phyloP scores from a whole-genome alignment of 148 eudicot species.

The Chenopodium berlandieri region DNA sequence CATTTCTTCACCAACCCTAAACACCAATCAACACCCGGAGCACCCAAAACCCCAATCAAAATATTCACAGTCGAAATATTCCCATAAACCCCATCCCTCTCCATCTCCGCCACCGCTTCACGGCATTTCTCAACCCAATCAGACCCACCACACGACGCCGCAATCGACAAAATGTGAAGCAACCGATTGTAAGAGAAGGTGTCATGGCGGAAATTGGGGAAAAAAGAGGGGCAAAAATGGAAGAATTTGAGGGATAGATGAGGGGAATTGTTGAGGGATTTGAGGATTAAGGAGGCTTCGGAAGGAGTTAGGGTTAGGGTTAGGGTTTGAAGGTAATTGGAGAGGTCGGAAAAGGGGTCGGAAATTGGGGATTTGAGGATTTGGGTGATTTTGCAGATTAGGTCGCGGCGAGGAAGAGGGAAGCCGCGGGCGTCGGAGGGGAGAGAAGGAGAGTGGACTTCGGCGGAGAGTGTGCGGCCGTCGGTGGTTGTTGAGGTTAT shows the following conservation, averaged over 20 bases:
- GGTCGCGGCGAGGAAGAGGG: constrained; percentile 82
- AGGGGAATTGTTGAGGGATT: constrained; percentile 50
- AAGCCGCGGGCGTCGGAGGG: constrained; percentile 63
- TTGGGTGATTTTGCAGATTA: constrained; percentile 57
- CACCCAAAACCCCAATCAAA: constrained; percentile 66
- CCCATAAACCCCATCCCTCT: constrained; percentile 44
- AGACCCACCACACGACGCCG: constrained; percentile 28
- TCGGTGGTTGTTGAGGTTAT: constrained; percentile 42
- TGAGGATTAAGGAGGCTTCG: constrained; percentile 75
- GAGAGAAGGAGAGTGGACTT: constrained; percentile 40
- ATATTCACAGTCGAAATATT: constrained; percentile 80
- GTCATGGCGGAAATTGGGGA: constrained; percentile 69
- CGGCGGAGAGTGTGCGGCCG: constrained; percentile 55
- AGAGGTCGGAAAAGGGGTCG: constrained; percentile 3
- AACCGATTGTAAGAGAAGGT: constrained; percentile 72
- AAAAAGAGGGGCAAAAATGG: constrained; percentile 52
- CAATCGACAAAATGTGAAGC: constrained; percentile 50
- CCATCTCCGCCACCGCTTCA: constrained; percentile 55
- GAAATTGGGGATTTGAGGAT: constrained; percentile 42
- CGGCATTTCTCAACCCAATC: constrained; percentile 34
- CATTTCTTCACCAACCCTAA: constrained; percentile 63
- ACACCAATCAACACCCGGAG: constrained; percentile 53
- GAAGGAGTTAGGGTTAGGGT: constrained; percentile 53
- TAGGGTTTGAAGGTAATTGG: constrained; percentile 32
- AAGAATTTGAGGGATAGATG: constrained; percentile 63